Evolutionary conservation across 73 alveolate genomes (phyloP).

Genomic region (Paraurostyla sp.): DNA sequence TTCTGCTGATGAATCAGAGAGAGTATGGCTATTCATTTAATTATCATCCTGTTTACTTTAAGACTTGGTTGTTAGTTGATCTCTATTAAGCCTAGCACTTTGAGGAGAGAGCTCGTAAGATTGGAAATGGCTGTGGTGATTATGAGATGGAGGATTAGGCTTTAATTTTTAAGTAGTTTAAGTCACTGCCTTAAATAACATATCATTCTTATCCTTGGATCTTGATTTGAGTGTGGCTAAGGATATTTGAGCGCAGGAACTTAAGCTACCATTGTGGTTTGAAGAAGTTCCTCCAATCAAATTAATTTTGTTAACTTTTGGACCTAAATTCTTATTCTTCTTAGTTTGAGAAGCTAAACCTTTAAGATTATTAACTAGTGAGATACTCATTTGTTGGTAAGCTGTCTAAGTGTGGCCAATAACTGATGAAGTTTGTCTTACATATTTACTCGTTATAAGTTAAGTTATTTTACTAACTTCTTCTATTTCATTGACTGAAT

Average conservation of each 20-base stretch:
- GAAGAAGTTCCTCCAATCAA: not conserved
- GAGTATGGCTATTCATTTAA: not conserved
- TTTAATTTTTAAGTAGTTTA: not conserved
- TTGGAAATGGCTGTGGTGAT: not conserved
- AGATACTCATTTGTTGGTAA: not conserved
- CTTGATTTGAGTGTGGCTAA: not conserved
- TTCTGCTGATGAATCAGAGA: not conserved
- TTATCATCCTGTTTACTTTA: not conserved
- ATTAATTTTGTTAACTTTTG: not conserved
- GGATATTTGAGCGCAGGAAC: not conserved
- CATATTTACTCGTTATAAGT: not conserved
- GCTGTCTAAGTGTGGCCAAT: not conserved
- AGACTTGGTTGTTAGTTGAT: not conserved
- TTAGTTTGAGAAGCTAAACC: no score
- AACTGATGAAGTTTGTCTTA: not conserved
- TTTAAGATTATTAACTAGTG: no score
- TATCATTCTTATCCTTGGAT: not conserved
- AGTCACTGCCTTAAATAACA: not conserved
- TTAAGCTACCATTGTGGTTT: not conserved
- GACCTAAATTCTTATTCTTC: no score
- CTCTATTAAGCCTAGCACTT: not conserved
- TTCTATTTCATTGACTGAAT: not conserved
- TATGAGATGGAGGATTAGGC: not conserved
- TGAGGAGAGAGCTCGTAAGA: not conserved
- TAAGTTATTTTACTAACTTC: not conserved